A percentile compares a stretch with the other conserved stretches of the same genome.
phyloP scores from a whole-genome alignment of 1,284 basidiomycete genomes.

The Pascua guehoae region DNA sequence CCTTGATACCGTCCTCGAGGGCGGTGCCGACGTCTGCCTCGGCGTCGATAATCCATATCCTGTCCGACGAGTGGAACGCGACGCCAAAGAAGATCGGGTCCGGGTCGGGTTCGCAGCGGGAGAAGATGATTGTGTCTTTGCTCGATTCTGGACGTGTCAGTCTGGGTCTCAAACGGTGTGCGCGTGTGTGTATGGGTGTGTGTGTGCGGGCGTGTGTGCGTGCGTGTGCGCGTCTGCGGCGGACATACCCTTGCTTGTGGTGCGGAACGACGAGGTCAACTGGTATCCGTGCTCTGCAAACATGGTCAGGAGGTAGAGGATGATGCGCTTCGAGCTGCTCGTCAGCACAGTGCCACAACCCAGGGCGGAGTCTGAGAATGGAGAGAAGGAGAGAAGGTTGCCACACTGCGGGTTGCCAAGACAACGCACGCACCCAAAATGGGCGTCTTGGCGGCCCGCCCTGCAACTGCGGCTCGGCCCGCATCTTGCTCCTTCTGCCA shows the following conservation, averaged over 20 bases:
- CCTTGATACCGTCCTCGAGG: slow-evolving; percentile 43
- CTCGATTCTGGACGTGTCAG: slow-evolving; percentile 38
- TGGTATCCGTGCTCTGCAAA: slow-evolving; percentile 39
- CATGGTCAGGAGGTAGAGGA: slow-evolving; percentile 40
- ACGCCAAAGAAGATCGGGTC: slow-evolving; percentile 45
- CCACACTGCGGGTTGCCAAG: neutral
- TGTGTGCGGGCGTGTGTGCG: too few relatives aligned
- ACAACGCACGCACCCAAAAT: neutral
- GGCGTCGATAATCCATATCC: slow-evolving; percentile 47
- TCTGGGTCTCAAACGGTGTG: too few relatives aligned
- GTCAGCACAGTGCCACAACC: neutral
- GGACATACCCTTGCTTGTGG: slow-evolving; percentile 37
- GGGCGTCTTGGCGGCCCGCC: neutral
- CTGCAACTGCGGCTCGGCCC: too few relatives aligned
- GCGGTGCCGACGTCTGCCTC: slow-evolving; percentile 43
- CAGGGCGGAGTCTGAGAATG: too few relatives aligned
- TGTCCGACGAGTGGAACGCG: slow-evolving; percentile 39
- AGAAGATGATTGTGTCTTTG: slow-evolving; percentile 44
- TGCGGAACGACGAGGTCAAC: slow-evolving; percentile 36
- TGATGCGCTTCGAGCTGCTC: slow-evolving; percentile 37
- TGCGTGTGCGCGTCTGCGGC: too few relatives aligned
- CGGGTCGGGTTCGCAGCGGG: slow-evolving; percentile 36
- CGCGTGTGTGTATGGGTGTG: too few relatives aligned
- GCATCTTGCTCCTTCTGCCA: neutral
- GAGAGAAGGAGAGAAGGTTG: neutral